Base-by-base conservation (phyloP, 805 yeast species). In the Wickerhamiella bombiphila region DNA sequence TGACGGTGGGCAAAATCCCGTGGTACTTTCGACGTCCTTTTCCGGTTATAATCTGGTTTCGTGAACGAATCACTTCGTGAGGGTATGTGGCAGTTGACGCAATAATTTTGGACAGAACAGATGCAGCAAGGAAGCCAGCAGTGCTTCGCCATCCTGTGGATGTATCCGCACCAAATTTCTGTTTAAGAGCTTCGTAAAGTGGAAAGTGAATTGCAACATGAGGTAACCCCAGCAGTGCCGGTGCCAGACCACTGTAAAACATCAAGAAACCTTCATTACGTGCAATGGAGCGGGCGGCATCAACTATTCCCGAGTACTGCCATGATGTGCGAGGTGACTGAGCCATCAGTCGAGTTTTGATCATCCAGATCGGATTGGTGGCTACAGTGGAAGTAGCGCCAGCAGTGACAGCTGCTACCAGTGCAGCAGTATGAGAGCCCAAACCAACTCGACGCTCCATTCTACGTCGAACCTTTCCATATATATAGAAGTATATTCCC, bases 141-240 rank as follows among this genome's bases (percentile, higher is more conserved):
- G 72, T 56, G 34, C 42, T 48, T 19, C 28, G 40, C 22, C 16
- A 5, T 15, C 29, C 34, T 14, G 41, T 26, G 34, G 26, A 28
- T 38, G 30, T 46, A 43, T 50, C 47, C 38, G 50, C 34, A 19
- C 21, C n/a, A 53, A 26, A 36, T 40, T n/a, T 34, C 41, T 17
- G 49, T 53, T 88, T 88, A 45, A 88, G 63, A 48, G 72, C 67
- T 53, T 88, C 98, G 56, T 88, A 88, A 7, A 85, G 72, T 22
- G 97, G 97, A 66, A 88, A 88, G 58, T 88, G 97, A 37, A 88
- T 80, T 1, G 96, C 97, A 32, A 88, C 97, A 56, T 88, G 97
- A 29, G 81, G 64, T 22, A 88, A 66, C 0, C 98, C 98, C 49
- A 88, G 72, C 41, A 88, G 64, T 0, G 96, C 86, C 1, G 97